Base-by-base conservation (phyloP, 345 rosid species). In the Euphorbia pulcherrima region DNA sequence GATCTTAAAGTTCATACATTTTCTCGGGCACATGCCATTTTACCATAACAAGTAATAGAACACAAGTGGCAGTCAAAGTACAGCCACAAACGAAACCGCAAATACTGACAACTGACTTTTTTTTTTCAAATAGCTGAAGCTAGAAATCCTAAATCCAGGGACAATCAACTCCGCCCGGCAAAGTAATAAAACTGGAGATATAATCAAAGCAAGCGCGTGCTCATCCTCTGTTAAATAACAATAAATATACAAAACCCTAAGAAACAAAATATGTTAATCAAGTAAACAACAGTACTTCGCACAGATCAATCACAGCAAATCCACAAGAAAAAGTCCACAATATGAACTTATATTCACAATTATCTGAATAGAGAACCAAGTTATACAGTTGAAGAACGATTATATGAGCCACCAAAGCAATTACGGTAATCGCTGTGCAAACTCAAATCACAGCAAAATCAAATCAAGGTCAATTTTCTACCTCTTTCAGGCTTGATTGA, bases 301-400 rank as follows among this genome's bases (percentile, higher is more conserved):
- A 47, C 67, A 64, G 67, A 64, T 64, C 67, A 26, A 62, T 16
- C 26, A 37, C 53, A 24, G 12, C 53, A 24, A 24, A 44, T 62
- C 67, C 46, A 47, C 56, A n/a, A n/a, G n/a, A 27, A 63, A 41
- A 46, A 9, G 46, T 23, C 29, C 8, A 60, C 28, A n/a, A 21
- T 39, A 40, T 27, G 5, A 37, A 37, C 24, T 2, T 4, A 13
- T 18, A 37, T n/a, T 18, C 11, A 35, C 4, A 60, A 8, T 21
- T 47, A 64, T 55, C 55, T 64, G 67, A 64, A 64, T 27, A 62
- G 37, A 23, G 6, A 47, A 18, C 2, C 17, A 11, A 3, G 23
- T 24, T 17, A 13, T 23, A 2, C 8, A 13, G 50, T 60, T 60
- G 3, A 23, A 44, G 10, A 13, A 14, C 4, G 51, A 44, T 24